Base-by-base conservation (phyloP, 345 rosid genomes). In the Physaria fendleri region DNA sequence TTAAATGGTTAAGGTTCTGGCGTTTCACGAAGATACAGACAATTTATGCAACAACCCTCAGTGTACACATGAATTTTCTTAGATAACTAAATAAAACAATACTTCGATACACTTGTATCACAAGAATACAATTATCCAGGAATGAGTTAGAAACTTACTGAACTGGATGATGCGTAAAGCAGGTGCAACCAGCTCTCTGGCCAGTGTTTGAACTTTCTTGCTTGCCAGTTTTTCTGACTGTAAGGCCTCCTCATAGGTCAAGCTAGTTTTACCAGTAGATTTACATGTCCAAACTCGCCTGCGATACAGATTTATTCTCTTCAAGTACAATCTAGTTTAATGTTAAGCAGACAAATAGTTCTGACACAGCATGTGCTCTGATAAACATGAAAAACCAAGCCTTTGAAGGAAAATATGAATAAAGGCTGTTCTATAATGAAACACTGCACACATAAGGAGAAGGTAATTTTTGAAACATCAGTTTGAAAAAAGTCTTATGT, bases 221-320 rank as follows among this genome's bases (percentile, higher is more conserved):
- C 54, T 50, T 6, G 91, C 89, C 27, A 37, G 59, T 71, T 78
- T 89, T 76, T 93, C 99, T 11, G 92, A 85, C n/a, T 87, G 84
- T 83, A 89, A 74, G 47, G 99, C 97, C 85, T 87, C 99, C 73
- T 93, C 96, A 43, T 77, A 93, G 46, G 96, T 93, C 85, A 93
- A 65, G 76, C 85, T 77, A 49, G 78, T 57, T 77, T 85, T 93
- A 6, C 94, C 99, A 23, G 90, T 93, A 68, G 80, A 69, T 77
- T 80, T 82, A 67, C 99, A 89, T 28, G 80, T 79, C 99, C 99
- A 89, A 51, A 77, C 70, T 67, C 95, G 85, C 68, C 78, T 79
- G 29, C 84, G 86, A 61, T 93, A 93, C 52, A 93, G 74, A 76
- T 89, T 87, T 56, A 85, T 40, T 65, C 88, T 65, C 74, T 78